Evolutionary conservation across 345 rosid genomes (phyloP), one percentile per base, ranked within the genome.

Genomic region (Pseudoturritis turrita): DNA sequence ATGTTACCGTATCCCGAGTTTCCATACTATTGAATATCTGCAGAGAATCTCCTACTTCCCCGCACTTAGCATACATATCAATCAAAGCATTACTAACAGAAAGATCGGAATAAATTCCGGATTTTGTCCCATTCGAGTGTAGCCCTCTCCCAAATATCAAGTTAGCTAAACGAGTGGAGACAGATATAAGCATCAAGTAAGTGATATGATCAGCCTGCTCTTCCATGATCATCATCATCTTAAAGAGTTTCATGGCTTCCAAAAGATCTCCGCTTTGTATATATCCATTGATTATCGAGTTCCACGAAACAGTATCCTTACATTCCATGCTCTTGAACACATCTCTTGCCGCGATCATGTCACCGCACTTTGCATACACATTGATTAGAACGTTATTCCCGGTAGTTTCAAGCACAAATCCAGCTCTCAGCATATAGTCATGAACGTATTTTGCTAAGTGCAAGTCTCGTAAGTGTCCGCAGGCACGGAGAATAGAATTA

Each of bases 1-100:
- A 89, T 23, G 91, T 77, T 23, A 89, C 84, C 3, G 77, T 69
- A 76, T 85, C 87, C 23, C 71, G 77, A 70, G 67, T 69, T 49
- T 52, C 79, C 88, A 84, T 82, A 65, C 37, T 55, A 29, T 39
- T 77, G 54, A 89, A 89, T 70, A 82, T 62, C 77, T 72, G 66
- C 57, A 81, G 68, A 26, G 87, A 77, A 22, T 80, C 82, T 28
- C 52, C 73, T 40, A 74, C n/a, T 47, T 77, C 71, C 15, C 81
- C 80, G 40, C 87, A 81, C 55, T 89, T 87, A 22, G 90, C 81
- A 60, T 87, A 85, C 90, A 89, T 78, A 73, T 81, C 84, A 73
- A 85, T 78, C 73, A 85, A 73, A 23, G 87, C 85, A 76, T 85
- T 89, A 55, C 77, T 50, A 29, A 87, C 83, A 60, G 75, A 40